phyloP scores from a whole-genome alignment of 1,139 yeast genomes.

The Debaryomycetaceae sp. region DNA sequence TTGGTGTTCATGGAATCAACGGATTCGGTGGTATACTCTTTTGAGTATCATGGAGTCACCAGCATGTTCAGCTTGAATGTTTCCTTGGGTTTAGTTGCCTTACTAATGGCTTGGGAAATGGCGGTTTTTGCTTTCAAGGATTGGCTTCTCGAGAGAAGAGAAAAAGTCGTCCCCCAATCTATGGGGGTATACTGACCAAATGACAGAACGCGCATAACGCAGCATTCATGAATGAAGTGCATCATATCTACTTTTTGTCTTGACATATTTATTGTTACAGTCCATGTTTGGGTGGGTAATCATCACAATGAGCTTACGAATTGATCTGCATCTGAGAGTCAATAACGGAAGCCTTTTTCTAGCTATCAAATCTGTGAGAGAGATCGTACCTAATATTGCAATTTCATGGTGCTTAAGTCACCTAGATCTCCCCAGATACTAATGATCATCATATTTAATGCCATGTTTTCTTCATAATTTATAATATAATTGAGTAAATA shows the following conservation, averaged over 20 bases:
- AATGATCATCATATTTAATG: neutral
- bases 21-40: slow-evolving; percentile 74
- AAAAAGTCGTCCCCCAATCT: neutral
- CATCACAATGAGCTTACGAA: no score
- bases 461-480: neutral
- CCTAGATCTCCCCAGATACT: neutral
- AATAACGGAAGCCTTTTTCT: neutral
- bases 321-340: no score
- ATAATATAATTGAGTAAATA: no score
- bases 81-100: slow-evolving; percentile 70
- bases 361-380: neutral
- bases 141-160: slow-evolving; percentile 28
- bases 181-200: neutral
- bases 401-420: neutral
- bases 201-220: neutral
- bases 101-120: slow-evolving; percentile 93
- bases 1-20: slow-evolving; percentile 88
- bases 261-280: no score
- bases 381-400: neutral
- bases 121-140: slow-evolving; percentile 60
- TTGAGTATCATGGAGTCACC: slow-evolving; percentile 83
- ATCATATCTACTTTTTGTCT: no score
- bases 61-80: slow-evolving; percentile 89
- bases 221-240: no score
- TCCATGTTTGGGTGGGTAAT: no score